A percentile compares a stretch with the other conserved stretches of the same genome.
Evolutionary conservation across 345 rosid genomes (phyloP).

Genomic region (Fremontodendron californicum): DNA sequence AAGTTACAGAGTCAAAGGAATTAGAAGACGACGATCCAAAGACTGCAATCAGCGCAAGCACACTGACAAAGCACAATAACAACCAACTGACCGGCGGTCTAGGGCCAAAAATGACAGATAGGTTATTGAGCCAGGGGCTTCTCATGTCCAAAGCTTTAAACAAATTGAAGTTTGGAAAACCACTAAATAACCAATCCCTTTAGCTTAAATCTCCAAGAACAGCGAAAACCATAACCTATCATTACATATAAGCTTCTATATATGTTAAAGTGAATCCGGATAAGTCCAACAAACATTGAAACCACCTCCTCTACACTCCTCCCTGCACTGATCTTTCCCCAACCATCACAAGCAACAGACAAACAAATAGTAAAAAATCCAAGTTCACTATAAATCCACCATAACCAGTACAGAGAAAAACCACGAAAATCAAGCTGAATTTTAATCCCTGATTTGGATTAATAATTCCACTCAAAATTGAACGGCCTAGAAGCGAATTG

Average conservation of each 20-base stretch:
- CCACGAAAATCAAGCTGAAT: conserved; percentile 7
- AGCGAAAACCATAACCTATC: conserved; percentile 36
- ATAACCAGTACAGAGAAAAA: conserved; percentile 10
- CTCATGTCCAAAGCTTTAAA: conserved; percentile 66
- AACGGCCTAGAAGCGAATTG: conserved; percentile 16
- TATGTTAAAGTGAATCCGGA: conserved; percentile 25
- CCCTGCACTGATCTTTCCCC: conserved; percentile 13
- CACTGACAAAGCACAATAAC: conserved; percentile 57
- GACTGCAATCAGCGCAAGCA: conserved; percentile 60
- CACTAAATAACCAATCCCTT: conserved; percentile 26
- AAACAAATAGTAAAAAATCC: neutral
- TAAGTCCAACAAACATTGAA: conserved; percentile 30
- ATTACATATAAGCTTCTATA: conserved; percentile 31
- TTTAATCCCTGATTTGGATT: conserved; percentile 24
- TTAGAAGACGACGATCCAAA: conserved; percentile 64
- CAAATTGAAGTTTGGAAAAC: conserved; percentile 22
- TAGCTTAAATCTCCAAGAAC: conserved; percentile 28
- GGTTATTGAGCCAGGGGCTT: conserved; percentile 68
- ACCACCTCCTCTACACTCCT: conserved; percentile 18
- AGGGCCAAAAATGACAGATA: conserved; percentile 58
- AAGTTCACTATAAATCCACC: conserved; percentile 15
- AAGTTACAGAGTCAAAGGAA: conserved; percentile 45
- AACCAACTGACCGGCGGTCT: conserved; percentile 64
- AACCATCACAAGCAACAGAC: conserved; percentile 6
- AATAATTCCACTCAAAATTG: conserved; percentile 13